Percentiles rank a stretch among this genome's conserved stretches.
Conservation (phyloP, 192 early-diverging fungal genomes). For the Pilaira anomala region DNA sequence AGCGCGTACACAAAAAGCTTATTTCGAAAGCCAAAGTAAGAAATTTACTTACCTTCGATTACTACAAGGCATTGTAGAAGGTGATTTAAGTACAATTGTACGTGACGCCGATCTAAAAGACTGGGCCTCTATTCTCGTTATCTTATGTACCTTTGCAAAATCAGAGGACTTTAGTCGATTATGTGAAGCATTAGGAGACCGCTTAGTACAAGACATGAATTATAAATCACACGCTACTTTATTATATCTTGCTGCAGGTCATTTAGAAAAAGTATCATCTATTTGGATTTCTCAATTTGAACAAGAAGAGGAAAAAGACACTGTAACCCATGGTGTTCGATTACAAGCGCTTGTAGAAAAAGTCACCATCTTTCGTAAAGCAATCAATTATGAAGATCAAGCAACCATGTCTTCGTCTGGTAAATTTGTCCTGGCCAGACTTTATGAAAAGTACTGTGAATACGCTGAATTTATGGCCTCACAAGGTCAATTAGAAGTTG, state of each 20-base stretch:
- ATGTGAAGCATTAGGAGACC: conserved; percentile 61
- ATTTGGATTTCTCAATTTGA: conserved; percentile 73
- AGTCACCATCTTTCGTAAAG: conserved; percentile 87
- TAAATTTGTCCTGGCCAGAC: conserved; percentile 22
- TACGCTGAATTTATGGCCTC: conserved; percentile 76
- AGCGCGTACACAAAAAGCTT: conserved; percentile 45
- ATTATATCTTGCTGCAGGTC: conserved; percentile 77
- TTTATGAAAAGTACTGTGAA: conserved; percentile 85
- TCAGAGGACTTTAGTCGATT: conserved; percentile 76
- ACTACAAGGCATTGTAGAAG: conserved; percentile 72
- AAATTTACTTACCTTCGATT: conserved; percentile 79
- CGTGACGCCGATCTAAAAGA: conserved; percentile 66
- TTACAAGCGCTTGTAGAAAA: conserved; percentile 85
- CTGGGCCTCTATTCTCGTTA: conserved; percentile 92
- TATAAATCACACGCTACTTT: conserved; percentile 60
- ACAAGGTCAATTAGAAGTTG: conserved; percentile 74
- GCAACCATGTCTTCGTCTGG: conserved; percentile 35
- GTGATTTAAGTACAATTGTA: conserved; percentile 79
- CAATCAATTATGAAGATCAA: conserved; percentile 85
- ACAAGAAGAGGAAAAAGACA: conserved; percentile 35
- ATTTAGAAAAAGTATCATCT: conserved; percentile 73
- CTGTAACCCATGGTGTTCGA: conserved; percentile 29
- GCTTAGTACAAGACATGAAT: conserved; percentile 35
- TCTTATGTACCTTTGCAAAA: conserved; percentile 89
- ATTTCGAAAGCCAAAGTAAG: conserved; percentile 70